phyloP scores from a whole-genome alignment of 2,329 filamentous ascomycete genomes.

The Exophiala dermatitidis region DNA sequence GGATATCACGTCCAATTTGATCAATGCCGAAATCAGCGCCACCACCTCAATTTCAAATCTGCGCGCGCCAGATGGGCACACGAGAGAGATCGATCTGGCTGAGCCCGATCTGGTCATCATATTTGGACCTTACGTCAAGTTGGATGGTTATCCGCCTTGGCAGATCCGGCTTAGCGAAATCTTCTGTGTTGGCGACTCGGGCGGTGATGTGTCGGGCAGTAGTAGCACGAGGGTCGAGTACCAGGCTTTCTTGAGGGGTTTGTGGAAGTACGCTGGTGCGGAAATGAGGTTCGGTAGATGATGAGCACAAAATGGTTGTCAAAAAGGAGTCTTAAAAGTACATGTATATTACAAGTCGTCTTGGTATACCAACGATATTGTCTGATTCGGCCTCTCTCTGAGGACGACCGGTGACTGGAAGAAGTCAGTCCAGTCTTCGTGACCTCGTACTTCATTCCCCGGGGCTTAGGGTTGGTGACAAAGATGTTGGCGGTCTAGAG shows the following conservation, averaged over 20 bases:
- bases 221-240: constrained; percentile 61
- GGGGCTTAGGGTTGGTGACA: too few relatives aligned
- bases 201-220: constrained; percentile 30
- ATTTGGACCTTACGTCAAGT: constrained; percentile 73
- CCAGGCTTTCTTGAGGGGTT: constrained; percentile 78
- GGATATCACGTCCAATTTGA: constrained; percentile 77
- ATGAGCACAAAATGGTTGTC: constrained; percentile 11
- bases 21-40: constrained; percentile 77
- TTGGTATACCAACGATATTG: too few relatives aligned
- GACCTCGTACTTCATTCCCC: too few relatives aligned
- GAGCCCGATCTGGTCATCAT: constrained; percentile 82
- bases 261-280: constrained; percentile 77
- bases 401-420: too few relatives aligned
- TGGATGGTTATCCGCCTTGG: constrained; percentile 94
- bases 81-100: constrained; percentile 17
- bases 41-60: constrained; percentile 32
- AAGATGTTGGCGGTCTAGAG: too few relatives aligned
- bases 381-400: too few relatives aligned
- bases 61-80: background rate
- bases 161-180: constrained; percentile 93
- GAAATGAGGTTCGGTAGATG: constrained; percentile 75
- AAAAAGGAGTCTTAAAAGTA: too few relatives aligned
- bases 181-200: constrained; percentile 53
- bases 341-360: too few relatives aligned
- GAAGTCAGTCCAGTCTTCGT: too few relatives aligned